Base-by-base conservation (phyloP, 257 asterid genomes). In the Nicotiana obtusifolia region DNA sequence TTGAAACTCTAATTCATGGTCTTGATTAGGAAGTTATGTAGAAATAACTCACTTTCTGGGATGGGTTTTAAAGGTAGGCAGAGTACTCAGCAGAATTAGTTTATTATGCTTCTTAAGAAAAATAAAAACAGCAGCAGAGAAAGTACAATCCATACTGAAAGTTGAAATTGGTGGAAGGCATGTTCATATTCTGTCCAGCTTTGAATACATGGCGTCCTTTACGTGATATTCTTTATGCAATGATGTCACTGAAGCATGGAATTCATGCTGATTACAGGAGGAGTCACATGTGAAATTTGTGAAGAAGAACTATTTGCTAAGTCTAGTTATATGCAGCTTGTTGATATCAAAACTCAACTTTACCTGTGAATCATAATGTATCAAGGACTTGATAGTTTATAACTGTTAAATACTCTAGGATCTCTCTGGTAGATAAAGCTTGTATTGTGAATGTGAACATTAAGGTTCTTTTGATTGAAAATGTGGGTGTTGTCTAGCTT, bases 1-100 rank as follows among this genome's bases (percentile, higher is more conserved):
- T 71, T 71, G 37, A 73, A 44, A 47, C 22, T 73, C 78, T 73
- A 22, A 73, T 47, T 73, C 78, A 73, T 14, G 78, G 37, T 47
- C 24, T 9, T 44, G 56, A 73, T 73, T 73, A 73, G 78, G 57
- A 73, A 73, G 78, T 22, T 22, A 7, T 47, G 61, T 73, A 73
- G 61, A 73, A 22, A 47, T 71, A 10, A 20, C 59, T 71, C 20
- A 44, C 59, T 71, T 20, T 71, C 59, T 71, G 78, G 78, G 78
- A 71, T 71, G 60, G 22, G 15, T 71, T 71, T 73, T 73, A 33
- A 22, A 41, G 49, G 61, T 59, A 44, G 49, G 37, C 22, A 41
- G 57, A 41, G 33, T 69, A 41, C 77, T 69, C 30, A 10, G 57
- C 57, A 47, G 78, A 47, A 44, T 73, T 73, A 47, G 37, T 47